These are phyloP conservation scores for Metschnikowia santaceciliae DNA, from an alignment of 805 yeast genomes.

Conservation along the genomic window DNA sequence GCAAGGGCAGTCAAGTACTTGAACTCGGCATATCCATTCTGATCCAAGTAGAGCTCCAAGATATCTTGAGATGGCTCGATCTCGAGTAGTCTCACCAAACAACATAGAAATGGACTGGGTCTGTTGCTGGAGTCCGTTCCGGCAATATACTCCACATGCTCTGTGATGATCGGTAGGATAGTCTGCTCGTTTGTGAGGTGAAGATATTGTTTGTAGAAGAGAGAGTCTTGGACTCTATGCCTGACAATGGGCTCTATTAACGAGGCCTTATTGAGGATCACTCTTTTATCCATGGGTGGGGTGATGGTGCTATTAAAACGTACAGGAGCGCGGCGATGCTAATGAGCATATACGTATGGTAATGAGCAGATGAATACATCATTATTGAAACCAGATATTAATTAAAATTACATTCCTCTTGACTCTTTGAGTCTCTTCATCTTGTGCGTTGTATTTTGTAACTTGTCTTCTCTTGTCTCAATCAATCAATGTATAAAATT, in stretches of 20 bases:
- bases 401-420: too few species aligned
- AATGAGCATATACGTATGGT: too few species aligned
- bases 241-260: constrained; percentile 41
- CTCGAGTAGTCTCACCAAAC: constrained; percentile 73
- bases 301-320: not conserved
- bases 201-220: constrained; percentile 41
- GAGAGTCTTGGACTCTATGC: constrained; percentile 40
- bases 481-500: not conserved
- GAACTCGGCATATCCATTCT: constrained; percentile 53
- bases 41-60: constrained; percentile 49
- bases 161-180: constrained; percentile 30
- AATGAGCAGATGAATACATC: not conserved
- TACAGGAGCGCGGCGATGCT: not conserved
- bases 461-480: not conserved
- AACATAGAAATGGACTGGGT: constrained; percentile 72
- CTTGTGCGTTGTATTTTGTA: too few species aligned
- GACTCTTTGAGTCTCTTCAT: too few species aligned
- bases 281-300: constrained; percentile 16
- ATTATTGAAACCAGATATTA: too few species aligned
- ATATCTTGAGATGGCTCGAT: constrained; percentile 64
- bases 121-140: constrained; percentile 52
- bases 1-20: constrained; percentile 72
- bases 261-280: constrained; percentile 26
- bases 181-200: constrained; percentile 40
- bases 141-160: constrained; percentile 47